Base-by-base conservation (phyloP, 2,329 filamentous ascomycete genomes). In the Botrytis galanthina region DNA sequence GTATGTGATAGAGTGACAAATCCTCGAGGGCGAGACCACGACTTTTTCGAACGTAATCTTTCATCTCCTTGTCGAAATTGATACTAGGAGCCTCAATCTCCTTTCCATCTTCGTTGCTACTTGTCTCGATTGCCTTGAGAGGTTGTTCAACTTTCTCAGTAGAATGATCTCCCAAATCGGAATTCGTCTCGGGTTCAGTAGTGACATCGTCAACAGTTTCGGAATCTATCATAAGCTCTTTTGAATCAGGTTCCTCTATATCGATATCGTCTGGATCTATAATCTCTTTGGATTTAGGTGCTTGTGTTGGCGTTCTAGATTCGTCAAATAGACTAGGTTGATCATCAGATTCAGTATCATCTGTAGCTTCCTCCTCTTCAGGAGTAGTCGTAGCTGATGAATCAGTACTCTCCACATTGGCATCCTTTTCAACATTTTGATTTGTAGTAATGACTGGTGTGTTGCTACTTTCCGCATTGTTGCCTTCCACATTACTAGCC, bases 1-100 rank as follows among this genome's bases (percentile, higher is more conserved):
- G 90, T 48, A 92, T 85, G 46, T 90, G 83, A 77, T 90, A 84
- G 39, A 91, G 83, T 72, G 84, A 84, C 29, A 92, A 82, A 2
- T 84, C 84, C 69, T 87, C 81, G 1, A 92, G 83, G 2, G 86
- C 82, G 20, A 91, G 81, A 1, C 90, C 90, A 76, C 90, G 84
- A 1, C 88, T 90, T 4, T 83, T 81, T 46, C 88, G 85, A 59
- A 89, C 81, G 78, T 91, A 92, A 26, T 88, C 85, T 51, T 81
- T 84, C 76, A 78, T 80, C 22, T 70, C 60, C 7, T 70, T 37
- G 2, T 46, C 32, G 10, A 22, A 1, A 46, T 29, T 22, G 37
- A 7, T 8, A 18, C 26, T 39, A 10, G 54, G 26, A 16, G 66
- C 42, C 3, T 73, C 70, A 18, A 35, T 22, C 26, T 32, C 35